Evolutionary conservation across 768 basidiomycete genomes (phyloP), one percentile per base, ranked within the genome.

Genomic region (Pleurotus djamor): DNA sequence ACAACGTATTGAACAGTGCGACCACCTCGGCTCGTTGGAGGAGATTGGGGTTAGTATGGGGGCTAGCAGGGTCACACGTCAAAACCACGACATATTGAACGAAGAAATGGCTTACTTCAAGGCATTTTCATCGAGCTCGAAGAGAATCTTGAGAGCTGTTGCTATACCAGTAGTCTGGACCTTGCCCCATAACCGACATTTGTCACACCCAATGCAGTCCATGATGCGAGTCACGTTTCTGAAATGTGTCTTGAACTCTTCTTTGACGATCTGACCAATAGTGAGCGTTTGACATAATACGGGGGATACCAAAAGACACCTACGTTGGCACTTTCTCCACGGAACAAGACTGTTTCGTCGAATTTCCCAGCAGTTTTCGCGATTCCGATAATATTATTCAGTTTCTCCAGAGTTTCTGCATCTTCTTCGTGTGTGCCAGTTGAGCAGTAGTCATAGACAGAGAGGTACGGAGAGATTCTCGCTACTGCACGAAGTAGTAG

Each of bases 171-270:
- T 94, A 4, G 94, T 92, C 74, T 98, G 97, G 3, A 98, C 82
- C 72, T 98, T 98, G 21, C 97, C 97, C 97, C 97, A 98, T 5
- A 99, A 77, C 10, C 95, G 84, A 68, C 97, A 99, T 72, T 98
- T 98, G 75, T 96, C 95, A 69, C 97, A 99, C 7, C 96, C 97
- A n/a, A 98, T 91, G 69, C 97, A 98, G 65, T 98, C 97, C 94
- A 98, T 98, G 64, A 98, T 98, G 35, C 91, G 85, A 21, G 91
- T 89, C 7, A 99, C 96, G 71, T 99, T 98, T 14, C 97, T 85
- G 82, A 99, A 99, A 67, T 98, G 96, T 21, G 85, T 79, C 72
- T 98, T 98, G 75, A 99, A 98, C 72, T 99, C 95, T 64, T 94
- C 87, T 72, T 95, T 97, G 52, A 99, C 74, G 17, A 92, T 75